Conservation (phyloP, 176 grass and related monocot species). For the Coix lacrymajobi region DNA sequence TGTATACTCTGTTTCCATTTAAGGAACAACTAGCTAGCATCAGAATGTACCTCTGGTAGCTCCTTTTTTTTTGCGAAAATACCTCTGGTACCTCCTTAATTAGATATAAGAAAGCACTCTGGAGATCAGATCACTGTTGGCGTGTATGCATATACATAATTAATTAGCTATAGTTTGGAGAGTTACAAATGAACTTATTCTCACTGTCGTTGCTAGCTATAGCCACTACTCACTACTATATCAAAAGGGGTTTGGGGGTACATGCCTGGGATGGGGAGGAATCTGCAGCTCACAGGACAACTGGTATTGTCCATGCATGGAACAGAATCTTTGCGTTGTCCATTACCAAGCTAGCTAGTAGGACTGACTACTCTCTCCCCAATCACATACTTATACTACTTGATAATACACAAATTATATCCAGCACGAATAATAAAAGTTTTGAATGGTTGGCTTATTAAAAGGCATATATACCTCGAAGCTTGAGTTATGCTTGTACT, state of each 20-base stretch:
- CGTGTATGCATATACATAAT: not conserved
- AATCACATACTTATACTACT: too few species aligned
- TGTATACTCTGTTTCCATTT: slow-evolving; percentile 23
- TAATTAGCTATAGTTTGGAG: not conserved
- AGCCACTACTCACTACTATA: too few species aligned
- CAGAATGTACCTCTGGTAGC: not conserved
- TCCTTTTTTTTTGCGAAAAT: too few species aligned
- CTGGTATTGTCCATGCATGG: slow-evolving; percentile 13
- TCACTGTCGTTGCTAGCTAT: not conserved
- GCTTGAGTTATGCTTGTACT: too few species aligned
- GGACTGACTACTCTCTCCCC: too few species aligned
- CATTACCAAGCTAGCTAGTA: too few species aligned
- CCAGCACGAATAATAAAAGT: too few species aligned
- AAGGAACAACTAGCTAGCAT: slow-evolving; percentile 12
- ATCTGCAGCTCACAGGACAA: slow-evolving; percentile 2
- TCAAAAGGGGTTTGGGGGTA: not conserved
- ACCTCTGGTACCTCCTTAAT: not conserved
- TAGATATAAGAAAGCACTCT: too few species aligned
- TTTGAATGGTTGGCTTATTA: too few species aligned
- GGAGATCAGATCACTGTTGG: too few species aligned
- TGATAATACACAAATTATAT: too few species aligned
- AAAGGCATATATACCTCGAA: too few species aligned
- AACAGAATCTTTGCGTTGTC: slow-evolving; percentile 22
- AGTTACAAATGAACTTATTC: slow-evolving; percentile 10
- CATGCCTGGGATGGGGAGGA: slow-evolving; percentile 6